Base-by-base conservation (phyloP, 164 flowering plant species). In the Platanus orientalis region DNA sequence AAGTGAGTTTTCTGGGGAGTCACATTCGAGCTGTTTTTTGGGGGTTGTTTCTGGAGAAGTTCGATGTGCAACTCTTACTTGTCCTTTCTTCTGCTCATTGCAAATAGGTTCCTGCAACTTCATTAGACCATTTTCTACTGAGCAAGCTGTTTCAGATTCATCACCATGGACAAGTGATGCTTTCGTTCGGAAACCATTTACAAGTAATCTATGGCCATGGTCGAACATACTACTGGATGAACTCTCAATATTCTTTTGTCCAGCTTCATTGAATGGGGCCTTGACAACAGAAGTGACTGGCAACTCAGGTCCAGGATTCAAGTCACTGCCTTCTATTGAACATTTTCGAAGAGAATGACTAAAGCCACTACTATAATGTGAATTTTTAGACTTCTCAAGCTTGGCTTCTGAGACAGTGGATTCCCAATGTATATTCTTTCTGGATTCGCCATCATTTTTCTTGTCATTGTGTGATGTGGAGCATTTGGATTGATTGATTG, bases 141-240 rank as follows among this genome's bases (percentile, higher is more conserved):
- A 53, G 57, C 54, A 63, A 44, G 61, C 54, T 25, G 69, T 45
- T 54, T 77, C 77, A 54, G 66, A 59, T 60, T 65, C 67, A 0
- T 69, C 75, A 63, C 71, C 73, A 63, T 57, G 58, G 19, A 34
- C 39, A 16, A 61, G 58, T 23, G 82, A 74, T 54, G 68, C 53
- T 65, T 75, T 81, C 54, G 75, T 76, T 50, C 63, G 71, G 36
- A 82, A 74, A 32, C 86, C 80, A 79, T 79, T 86, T 17, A 47
- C 64, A 54, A 74, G 70, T 57, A 78, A 69, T 59, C 67, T 66
- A 49, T 67, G 64, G 44, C 79, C 69, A 36, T 60, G 64, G 27
- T 59, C 78, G 71, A 82, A 80, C 36, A 80, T 68, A n/a, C n/a
- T n/a, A n/a, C 64, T 60, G 16, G 79, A 76, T 65, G 81, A 63